Percentiles rank a stretch among this genome's conserved stretches.
Evolutionary conservation across 2,329 filamentous ascomycete genomes (phyloP).

Genomic region (Botrytis fabae): DNA sequence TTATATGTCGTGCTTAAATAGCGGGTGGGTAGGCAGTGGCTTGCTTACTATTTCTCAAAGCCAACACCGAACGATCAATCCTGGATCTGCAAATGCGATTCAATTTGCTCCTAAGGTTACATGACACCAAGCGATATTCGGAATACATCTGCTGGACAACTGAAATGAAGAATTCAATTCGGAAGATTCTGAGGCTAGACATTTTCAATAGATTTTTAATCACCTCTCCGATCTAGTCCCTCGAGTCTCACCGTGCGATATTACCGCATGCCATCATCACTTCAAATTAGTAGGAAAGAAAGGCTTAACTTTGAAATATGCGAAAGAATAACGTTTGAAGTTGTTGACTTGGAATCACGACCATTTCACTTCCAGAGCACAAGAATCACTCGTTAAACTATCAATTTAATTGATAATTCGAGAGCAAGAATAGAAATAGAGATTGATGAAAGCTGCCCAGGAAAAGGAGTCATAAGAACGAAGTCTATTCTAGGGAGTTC

Average conservation of each 20-base stretch:
- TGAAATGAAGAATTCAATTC: background rate
- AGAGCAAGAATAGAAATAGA: background rate
- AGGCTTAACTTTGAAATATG: background rate
- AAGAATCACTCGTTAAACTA: background rate
- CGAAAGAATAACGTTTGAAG: background rate
- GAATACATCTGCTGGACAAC: background rate
- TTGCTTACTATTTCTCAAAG: background rate
- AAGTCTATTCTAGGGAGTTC: too few relatives aligned
- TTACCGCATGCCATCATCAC: background rate
- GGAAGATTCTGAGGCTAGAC: background rate
- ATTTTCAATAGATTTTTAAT: background rate
- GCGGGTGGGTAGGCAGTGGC: background rate
- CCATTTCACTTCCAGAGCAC: rapidly evolving
- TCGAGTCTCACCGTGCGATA: background rate
- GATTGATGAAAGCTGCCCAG: background rate
- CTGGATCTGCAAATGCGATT: background rate
- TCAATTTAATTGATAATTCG: background rate
- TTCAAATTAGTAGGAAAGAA: background rate
- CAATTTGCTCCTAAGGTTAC: rapidly evolving
- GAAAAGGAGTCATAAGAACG: background rate
- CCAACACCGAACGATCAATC: background rate
- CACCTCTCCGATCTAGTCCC: background rate
- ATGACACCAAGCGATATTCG: background rate
- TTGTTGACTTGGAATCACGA: background rate
- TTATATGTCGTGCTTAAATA: background rate